Base-by-base conservation (phyloP, 2,329 filamentous ascomycete species). In the Dactylellina sp. region DNA sequence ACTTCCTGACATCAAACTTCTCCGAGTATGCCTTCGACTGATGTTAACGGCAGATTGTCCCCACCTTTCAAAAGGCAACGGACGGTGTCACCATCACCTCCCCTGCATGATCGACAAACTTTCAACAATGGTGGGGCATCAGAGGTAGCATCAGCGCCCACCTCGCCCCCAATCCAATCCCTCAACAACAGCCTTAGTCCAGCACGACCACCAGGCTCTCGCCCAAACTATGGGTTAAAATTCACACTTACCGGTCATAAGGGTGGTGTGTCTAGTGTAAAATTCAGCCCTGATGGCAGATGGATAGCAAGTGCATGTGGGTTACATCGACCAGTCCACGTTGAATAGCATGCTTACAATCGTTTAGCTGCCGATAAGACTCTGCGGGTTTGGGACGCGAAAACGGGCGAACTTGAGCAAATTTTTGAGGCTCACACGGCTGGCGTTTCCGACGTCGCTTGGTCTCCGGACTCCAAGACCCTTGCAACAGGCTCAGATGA, bases 401-500 rank as follows among this genome's bases (percentile, higher is more conserved):
- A 82, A 0, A 93, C 90, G 0, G 94, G 93, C 52, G 86, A 85
- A 64, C 89, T 95, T 75, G 88, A 94, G 80, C 91, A 97, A 79
- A 97, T 92, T 0, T 87, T 99, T 22, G 91, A 97, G 79, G 95
- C 93, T 5, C 95, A 99, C 82, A 87, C 97, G 80, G 93, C 94
- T 0, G 95, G 95, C 74, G 88, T 99, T 16, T 96, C 91, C 32
- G 94, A 93, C 40, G 86, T 99, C 52, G 89, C 93, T n/a, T 99
- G 95, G 95, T 90, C 90, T 71, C 93, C 94, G 0, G 93, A 98
- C 81, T 92, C 90, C 75, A 89, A 89, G 77, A 92, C 91, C 1
- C 86, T 99, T 50, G 95, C 94, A 2, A 94, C 92, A 7, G 95
- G 94, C 22, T 94, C 91, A 3, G 95, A 99, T 81, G 95, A 99